Percentiles rank a stretch among this genome's conserved stretches.
These are phyloP conservation scores for Kalaharituber pfeilii DNA, from an alignment of 2,329 filamentous ascomycete species.

Conservation along the genomic window DNA sequence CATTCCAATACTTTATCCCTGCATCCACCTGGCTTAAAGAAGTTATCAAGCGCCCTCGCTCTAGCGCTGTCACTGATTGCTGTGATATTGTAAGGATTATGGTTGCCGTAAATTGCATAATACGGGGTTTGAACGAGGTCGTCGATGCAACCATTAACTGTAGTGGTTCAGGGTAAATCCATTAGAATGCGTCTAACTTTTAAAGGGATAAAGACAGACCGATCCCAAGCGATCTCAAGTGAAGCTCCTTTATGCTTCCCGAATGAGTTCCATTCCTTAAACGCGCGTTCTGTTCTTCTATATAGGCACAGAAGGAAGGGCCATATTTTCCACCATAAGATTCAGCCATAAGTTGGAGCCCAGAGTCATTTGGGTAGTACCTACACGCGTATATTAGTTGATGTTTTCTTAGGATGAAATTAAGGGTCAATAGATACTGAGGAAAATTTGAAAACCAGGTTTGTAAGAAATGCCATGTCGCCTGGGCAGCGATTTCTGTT, in stretches of 20 bases:
- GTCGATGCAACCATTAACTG: conserved; percentile 52
- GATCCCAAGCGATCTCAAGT: conserved; percentile 41
- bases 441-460: conserved; percentile 43
- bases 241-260: conserved; percentile 40
- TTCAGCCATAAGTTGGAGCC: conserved; percentile 50
- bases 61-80: conserved; percentile 38
- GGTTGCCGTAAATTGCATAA: conserved; percentile 40
- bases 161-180: neutral
- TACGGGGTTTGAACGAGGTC: conserved; percentile 41
- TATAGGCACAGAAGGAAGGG: conserved; percentile 26
- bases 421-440: conserved; percentile 38
- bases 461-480: conserved; percentile 49
- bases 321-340: conserved; percentile 56
- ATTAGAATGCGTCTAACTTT: neutral
- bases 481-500: conserved; percentile 38
- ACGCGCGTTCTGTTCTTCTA: conserved; percentile 45
- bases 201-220: neutral
- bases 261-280: conserved; percentile 33
- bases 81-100: conserved; percentile 49
- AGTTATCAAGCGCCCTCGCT: conserved; percentile 32
- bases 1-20: conserved; percentile 38
- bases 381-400: conserved; percentile 3
- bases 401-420: conserved; percentile 25
- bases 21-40: conserved; percentile 36
- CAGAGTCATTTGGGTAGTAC: conserved; percentile 31